These are phyloP conservation scores for Whalleya microplaca DNA, from an alignment of 2,329 filamentous ascomycete species.

Conservation along the genomic window DNA sequence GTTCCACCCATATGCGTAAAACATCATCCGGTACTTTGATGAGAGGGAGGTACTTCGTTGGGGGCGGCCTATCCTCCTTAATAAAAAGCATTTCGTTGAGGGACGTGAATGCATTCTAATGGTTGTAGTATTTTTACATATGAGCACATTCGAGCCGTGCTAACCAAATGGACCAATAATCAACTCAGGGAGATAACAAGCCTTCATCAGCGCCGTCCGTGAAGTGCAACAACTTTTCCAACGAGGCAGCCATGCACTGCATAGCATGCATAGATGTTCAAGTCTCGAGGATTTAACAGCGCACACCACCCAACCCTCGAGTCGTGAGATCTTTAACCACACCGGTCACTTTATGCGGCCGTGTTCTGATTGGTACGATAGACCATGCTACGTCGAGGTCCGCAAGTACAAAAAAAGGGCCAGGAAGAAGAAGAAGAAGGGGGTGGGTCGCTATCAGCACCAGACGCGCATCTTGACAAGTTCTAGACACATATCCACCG, in stretches of 20 bases:
- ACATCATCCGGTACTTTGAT: background rate
- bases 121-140: background rate
- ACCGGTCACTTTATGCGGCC: constrained; percentile 28
- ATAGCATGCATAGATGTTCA: background rate
- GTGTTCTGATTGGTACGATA: constrained; percentile 31
- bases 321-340: constrained; percentile 10
- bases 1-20: background rate
- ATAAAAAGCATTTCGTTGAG: background rate
- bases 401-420: constrained; percentile 4
- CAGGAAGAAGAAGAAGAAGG: constrained; percentile 5
- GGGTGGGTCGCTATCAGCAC: constrained; percentile 18
- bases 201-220: background rate
- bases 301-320: constrained; percentile 1
- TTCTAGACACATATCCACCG: constrained; percentile 23
- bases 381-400: constrained; percentile 21
- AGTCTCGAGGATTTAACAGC: background rate
- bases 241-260: background rate
- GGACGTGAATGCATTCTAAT: background rate
- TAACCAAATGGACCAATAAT: background rate
- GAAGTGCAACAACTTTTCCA: constrained; percentile 3
- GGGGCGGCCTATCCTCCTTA: background rate
- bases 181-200: constrained; percentile 7
- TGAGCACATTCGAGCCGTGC: background rate
- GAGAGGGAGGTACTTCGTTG: background rate
- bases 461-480: constrained; percentile 12